Base-by-base conservation (phyloP, 805 yeast genomes). In the Alloascoidea hylecoeti region DNA sequence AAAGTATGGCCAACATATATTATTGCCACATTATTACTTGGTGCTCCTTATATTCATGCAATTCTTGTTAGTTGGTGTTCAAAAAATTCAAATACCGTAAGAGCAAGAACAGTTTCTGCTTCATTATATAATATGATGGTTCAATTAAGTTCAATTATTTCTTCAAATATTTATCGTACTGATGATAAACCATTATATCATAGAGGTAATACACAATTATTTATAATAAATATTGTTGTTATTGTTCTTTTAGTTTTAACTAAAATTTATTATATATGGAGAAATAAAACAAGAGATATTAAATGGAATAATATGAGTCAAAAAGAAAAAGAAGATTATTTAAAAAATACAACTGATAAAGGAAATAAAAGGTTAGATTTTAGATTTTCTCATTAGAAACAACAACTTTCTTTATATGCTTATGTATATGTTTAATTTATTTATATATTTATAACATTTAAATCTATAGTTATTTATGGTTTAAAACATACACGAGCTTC, bases 71-170 rank as follows among this genome's bases (percentile, higher is more conserved):
- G 70, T 17, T 72, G 82, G 75, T 66, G 73, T 40, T 75, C 85
- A 0, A 52, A 70, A 18, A 77, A 77, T 46, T 66, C 82, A 5
- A 70, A 72, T 50, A 63, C 78, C 1, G 79, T 78, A 17, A 56
- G 77, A n/a, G 58, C 72, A 2, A 60, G 88, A 46, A 70, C 85
- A 0, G 74, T 78, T 3, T 66, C 78, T 13, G 72, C 83, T 0
- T 75, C 85, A 0, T 41, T 78, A 35, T 76, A 71, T 49, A 79
- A 78, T 47, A 75, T 77, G 63, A 67, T 64, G 50, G 72, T 71
- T 1, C 86, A 79, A 49, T 59, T 72, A 0, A 78, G 75, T 1
- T 52, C 60, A 15, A 72, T 79, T 36, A 57, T 69, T 5, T 57
- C 73, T 2, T 58, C 75, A 4, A 70, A 77, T 47, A 63, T 79